These are phyloP conservation scores for Fennellomyces sp. DNA, from an alignment of 371 early-diverging fungal genomes.

Conservation along the genomic window DNA sequence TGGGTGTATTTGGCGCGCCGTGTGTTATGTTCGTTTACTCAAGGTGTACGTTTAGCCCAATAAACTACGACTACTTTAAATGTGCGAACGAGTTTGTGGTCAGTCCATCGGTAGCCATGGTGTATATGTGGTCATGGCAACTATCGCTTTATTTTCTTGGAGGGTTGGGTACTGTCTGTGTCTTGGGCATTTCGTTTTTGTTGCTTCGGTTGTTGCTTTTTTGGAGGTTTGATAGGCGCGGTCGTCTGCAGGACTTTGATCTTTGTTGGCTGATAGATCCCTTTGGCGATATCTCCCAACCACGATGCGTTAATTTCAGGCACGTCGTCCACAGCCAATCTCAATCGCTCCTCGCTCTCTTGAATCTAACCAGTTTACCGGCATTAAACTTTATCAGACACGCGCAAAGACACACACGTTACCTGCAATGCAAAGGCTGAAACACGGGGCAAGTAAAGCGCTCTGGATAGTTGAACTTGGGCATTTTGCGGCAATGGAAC, in stretches of 20 bases:
- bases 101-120: too few relatives aligned
- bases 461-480: constrained; percentile 22
- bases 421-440: constrained; percentile 25
- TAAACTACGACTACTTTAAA: too few relatives aligned
- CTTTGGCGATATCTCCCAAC: constrained; percentile 15
- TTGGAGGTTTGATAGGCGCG: constrained; percentile 18
- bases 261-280: constrained; percentile 12
- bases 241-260: constrained; percentile 34
- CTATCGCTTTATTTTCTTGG: background rate
- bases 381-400: background rate
- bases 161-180: background rate
- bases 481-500: constrained; percentile 31
- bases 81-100: too few relatives aligned
- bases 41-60: background rate
- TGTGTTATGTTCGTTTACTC: background rate
- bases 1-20: background rate
- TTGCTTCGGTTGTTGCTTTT: constrained; percentile 1
- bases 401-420: background rate
- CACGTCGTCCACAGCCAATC: constrained; percentile 24
- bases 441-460: constrained; percentile 24
- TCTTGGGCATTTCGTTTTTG: background rate
- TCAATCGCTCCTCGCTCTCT: constrained; percentile 28
- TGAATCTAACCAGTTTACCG: constrained; percentile 8
- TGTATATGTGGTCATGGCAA: too few relatives aligned
- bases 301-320: constrained; percentile 30